Evolutionary conservation across 441 rosid genomes (phyloP).

Genomic region (Populus hybrid): DNA sequence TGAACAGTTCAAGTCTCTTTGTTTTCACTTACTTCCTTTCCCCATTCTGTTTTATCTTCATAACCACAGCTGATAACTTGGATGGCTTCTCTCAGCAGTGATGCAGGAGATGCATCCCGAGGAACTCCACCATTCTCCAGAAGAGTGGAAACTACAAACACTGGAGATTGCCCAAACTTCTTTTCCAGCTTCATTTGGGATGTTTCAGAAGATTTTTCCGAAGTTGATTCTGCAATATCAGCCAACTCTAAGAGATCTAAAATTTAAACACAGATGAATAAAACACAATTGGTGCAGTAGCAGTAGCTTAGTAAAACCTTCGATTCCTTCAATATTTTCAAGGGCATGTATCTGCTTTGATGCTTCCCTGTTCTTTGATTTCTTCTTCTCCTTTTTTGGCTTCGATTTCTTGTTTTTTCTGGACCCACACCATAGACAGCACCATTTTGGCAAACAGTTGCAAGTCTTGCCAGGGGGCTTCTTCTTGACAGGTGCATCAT

Average conservation of each 20-base stretch:
- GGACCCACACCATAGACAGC: conserved; percentile 55
- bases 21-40: conserved; percentile 63
- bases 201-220: conserved; percentile 52
- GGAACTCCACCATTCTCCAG: conserved; percentile 89
- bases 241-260: not conserved
- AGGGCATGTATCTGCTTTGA: conserved; percentile 77
- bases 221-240: conserved; percentile 45
- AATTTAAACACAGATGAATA: not conserved
- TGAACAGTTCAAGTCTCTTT: too few relatives aligned
- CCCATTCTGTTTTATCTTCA: conserved; percentile 98
- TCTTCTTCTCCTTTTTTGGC: conserved; percentile 51
- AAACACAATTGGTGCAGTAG: not conserved
- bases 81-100: conserved; percentile 91
- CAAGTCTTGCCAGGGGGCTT: conserved; percentile 79
- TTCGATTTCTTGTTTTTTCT: conserved; percentile 50
- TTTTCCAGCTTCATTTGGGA: conserved; percentile 79
- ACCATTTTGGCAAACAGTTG: conserved; percentile 93
- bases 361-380: conserved; percentile 41
- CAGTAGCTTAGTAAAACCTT: conserved; percentile 38
- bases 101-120: conserved; percentile 66
- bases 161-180: conserved; percentile 93
- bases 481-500: conserved; percentile 78
- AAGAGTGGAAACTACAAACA: conserved; percentile 73
- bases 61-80: conserved; percentile 97
- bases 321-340: conserved; percentile 73